Evolutionary conservation across 345 rosid genomes (phyloP).

Genomic region (Eucalyptus leucophloia): DNA sequence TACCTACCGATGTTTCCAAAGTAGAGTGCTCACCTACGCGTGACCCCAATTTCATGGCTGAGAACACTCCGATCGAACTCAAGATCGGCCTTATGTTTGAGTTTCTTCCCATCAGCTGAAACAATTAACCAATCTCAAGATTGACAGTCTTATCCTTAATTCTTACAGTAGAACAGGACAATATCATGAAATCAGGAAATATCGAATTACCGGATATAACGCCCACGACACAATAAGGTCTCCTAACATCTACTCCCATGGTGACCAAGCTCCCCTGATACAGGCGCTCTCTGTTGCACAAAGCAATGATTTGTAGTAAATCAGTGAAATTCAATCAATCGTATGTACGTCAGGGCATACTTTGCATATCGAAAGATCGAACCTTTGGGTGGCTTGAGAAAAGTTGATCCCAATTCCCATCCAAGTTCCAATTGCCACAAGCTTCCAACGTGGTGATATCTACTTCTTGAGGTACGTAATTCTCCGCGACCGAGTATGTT

Average conservation of each 20-base stretch:
- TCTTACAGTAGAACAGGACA: not conserved
- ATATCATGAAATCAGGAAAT: not conserved
- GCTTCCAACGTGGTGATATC: conserved; percentile 11
- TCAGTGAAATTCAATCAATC: not conserved
- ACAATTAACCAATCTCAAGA: not conserved
- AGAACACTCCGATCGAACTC: conserved; percentile 8
- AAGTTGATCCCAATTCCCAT: conserved; percentile 16
- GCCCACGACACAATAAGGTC: conserved; percentile 21
- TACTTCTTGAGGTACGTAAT: conserved; percentile 19
- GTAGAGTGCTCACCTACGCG: conserved; percentile 1
- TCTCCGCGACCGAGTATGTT: conserved; percentile 15
- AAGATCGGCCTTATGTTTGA: conserved; percentile 26
- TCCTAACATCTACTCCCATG: conserved; percentile 8
- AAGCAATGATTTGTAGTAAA: not conserved
- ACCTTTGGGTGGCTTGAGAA: conserved; percentile 36
- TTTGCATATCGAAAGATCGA: not conserved
- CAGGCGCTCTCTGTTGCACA: conserved; percentile 10
- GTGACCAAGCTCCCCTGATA: conserved; percentile 18
- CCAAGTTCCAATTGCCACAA: conserved; percentile 7
- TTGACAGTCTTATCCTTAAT: not conserved
- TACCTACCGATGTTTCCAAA: not conserved
- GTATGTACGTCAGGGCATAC: not conserved
- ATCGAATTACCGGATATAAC: conserved; percentile 11
- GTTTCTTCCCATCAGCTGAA: conserved; percentile 20
- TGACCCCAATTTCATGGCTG: conserved; percentile 27